Evolutionary conservation across 176 grass and related monocot species (phyloP).

Genomic region (Oryza glumipatula): DNA sequence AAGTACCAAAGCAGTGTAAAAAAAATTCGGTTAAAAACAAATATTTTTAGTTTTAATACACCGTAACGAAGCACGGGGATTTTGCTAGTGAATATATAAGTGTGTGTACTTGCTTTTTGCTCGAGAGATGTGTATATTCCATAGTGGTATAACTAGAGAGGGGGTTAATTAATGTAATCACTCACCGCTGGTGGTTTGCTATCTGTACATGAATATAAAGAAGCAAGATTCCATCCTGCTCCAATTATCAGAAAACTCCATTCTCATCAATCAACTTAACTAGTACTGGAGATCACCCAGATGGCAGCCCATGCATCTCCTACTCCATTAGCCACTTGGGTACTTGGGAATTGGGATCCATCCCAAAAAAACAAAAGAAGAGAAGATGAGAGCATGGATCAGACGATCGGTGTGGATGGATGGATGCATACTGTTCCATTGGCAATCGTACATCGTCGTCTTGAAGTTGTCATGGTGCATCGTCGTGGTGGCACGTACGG

Average conservation of each 20-base stretch:
- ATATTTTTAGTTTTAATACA: too few relatives aligned
- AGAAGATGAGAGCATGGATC: background rate
- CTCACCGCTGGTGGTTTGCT: background rate
- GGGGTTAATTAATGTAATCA: background rate
- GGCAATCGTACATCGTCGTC: background rate
- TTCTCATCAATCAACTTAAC: background rate
- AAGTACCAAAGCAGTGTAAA: too few relatives aligned
- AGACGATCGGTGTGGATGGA: background rate
- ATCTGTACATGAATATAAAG: background rate
- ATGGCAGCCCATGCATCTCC: too few relatives aligned
- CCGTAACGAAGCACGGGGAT: too few relatives aligned
- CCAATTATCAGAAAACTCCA: constrained; percentile 33
- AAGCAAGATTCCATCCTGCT: constrained; percentile 29
- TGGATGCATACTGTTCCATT: constrained; percentile 45
- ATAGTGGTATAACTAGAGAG: background rate
- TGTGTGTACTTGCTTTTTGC: too few relatives aligned
- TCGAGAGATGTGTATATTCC: background rate
- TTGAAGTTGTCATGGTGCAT: constrained; percentile 26
- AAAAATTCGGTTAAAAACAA: too few relatives aligned
- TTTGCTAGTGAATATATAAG: too few relatives aligned
- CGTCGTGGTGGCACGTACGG: constrained; percentile 13
- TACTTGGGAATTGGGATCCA: background rate
- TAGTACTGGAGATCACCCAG: background rate
- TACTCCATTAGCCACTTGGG: too few relatives aligned
- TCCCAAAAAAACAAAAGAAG: background rate